Base-by-base conservation (phyloP, 495 filamentous ascomycete genomes). In the Sabuloglossum arenarium region DNA sequence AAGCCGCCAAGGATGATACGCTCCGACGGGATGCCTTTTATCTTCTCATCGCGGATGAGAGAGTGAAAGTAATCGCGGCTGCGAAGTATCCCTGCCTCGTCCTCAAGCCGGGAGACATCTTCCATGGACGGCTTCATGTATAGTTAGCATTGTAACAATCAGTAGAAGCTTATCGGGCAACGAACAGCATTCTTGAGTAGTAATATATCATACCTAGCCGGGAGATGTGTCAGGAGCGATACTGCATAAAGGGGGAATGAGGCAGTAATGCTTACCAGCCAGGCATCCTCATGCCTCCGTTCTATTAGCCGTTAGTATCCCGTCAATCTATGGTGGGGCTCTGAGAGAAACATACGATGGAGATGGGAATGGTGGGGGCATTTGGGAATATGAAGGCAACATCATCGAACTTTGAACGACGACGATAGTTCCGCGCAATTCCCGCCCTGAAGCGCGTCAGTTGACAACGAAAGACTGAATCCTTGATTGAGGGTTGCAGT, bases 381-480 rank as follows among this genome's bases (percentile, higher is more conserved):
- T 93, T 87, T 6, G 91, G 91, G 67, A 98, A 83, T 61, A 98
- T 77, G 69, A 96, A 98, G 59, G 84, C 75, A 62, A 91, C 85
- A 69, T 96, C 85, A 50, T 88, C 79, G 64, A 96, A 91, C 61
- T 84, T 85, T 61, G 79, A 75, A 21, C 86, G 77, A 9, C 82
- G 77, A 54, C 90, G 84, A 79, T 83, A 97, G 71, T 91, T 90
- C 71, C 94, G 85, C 31, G 89, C 86, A 11, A 94, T 75, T 10
- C 70, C 75, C 49, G 82, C 74, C 82, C 82, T 84, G 57, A 25
- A 19, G 24, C 27, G 19, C 28, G 16, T 37, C 55, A 31, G 11
- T 6, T 53, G 47, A 42, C 42, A n/a, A n/a, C 45, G 50, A 11
- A n/a, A 28, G 10, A n/a, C n/a, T 32, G 12, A 55, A 55, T 8